phyloP scores from a whole-genome alignment of 78 protist species.

The Monocercomonoides exilis region DNA sequence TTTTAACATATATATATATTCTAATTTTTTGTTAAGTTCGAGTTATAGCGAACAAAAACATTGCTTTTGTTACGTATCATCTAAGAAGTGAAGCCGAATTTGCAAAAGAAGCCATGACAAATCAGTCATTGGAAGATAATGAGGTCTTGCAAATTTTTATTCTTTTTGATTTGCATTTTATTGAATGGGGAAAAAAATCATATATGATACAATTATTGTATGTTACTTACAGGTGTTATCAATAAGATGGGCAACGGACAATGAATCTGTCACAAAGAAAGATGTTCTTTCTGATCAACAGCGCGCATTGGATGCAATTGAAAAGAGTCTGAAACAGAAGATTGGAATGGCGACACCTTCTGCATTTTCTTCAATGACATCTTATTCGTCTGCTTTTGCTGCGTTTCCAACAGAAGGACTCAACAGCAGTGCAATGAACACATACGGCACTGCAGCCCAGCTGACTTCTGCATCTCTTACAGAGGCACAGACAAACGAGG shows the following conservation, averaged over 20 bases:
- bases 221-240: neutral
- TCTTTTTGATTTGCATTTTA: no score
- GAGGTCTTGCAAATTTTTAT: no score
- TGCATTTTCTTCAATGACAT: no score
- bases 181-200: no score
- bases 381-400: no score
- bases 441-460: no score
- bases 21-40: neutral
- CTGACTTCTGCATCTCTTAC: no score
- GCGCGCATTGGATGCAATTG: neutral
- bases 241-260: neutral
- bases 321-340: neutral
- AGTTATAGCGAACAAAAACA: neutral
- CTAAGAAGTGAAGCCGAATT: neutral
- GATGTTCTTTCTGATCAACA: neutral
- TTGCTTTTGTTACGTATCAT: neutral
- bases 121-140: neutral
- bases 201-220: neutral
- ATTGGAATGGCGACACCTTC: no score
- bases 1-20: neutral
- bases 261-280: neutral
- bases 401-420: no score
- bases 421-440: no score
- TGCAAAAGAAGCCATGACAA: constrained; percentile 9
- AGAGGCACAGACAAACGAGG: no score